A percentile compares a stretch with the other conserved stretches of the same genome.
Conservation (phyloP, 495 filamentous ascomycete species). For the Usnea hakonensis region DNA sequence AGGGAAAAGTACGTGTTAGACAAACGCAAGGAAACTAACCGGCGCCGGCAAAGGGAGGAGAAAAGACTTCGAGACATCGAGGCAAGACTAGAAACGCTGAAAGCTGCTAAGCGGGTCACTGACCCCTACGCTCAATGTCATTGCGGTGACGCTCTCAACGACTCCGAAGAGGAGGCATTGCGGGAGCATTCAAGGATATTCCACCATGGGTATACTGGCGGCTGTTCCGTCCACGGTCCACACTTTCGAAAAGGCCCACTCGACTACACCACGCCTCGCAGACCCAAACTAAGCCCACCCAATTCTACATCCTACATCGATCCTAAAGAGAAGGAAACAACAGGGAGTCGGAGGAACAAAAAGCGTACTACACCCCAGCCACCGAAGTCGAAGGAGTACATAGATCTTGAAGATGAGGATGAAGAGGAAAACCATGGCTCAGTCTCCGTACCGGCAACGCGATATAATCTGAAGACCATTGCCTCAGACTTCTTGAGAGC, state of each 20-base stretch:
- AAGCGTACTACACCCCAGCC: no score
- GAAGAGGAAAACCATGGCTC: no score
- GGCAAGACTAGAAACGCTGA: background rate
- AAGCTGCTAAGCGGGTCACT: background rate
- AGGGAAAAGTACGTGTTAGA: background rate
- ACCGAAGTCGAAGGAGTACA: no score
- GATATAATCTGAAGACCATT: background rate
- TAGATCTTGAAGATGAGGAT: no score
- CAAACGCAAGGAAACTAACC: background rate
- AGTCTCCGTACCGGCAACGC: background rate
- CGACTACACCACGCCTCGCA: background rate
- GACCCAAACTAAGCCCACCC: background rate
- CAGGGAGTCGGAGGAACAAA: no score
- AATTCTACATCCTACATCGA: background rate
- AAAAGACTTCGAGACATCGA: background rate
- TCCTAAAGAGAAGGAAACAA: background rate
- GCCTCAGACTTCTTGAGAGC: background rate
- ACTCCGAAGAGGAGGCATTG: background rate
- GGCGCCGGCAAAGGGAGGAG: background rate
- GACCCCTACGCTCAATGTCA: background rate
- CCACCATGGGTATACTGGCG: background rate
- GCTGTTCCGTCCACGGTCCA: background rate
- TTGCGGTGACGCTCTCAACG: background rate
- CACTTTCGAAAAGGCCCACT: background rate
- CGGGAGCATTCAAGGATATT: background rate